These are phyloP conservation scores for Drosera spatulata DNA, from an alignment of 179 eudicot genomes.

Conservation along the genomic window DNA sequence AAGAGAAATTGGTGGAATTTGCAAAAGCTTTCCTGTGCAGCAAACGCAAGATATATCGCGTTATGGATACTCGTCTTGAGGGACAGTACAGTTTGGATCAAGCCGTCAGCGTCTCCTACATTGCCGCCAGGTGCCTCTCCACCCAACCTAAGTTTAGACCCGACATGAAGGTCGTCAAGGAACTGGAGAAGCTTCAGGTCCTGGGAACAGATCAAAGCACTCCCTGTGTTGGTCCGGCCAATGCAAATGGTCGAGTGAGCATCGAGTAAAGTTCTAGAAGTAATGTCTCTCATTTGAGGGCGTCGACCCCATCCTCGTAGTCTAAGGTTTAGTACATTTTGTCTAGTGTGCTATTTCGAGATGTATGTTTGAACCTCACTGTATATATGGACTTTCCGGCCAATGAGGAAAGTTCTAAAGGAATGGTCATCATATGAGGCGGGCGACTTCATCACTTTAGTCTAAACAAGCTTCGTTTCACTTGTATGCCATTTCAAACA, in stretches of 20 bases:
- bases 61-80: constrained; percentile 27
- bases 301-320: no score
- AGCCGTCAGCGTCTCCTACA: constrained; percentile 19
- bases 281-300: neutral
- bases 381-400: no score
- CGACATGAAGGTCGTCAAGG: constrained; percentile 19
- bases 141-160: constrained; percentile 29
- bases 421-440: no score
- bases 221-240: constrained; percentile 6
- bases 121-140: constrained; percentile 27
- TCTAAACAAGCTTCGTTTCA: no score
- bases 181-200: constrained; percentile 26
- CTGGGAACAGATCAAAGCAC: constrained; percentile 5
- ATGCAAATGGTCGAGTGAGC: constrained; percentile 12
- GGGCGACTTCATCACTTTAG: no score
- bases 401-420: no score
- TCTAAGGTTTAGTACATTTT: no score
- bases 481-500: no score
- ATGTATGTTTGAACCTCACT: no score
- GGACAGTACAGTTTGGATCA: constrained; percentile 30
- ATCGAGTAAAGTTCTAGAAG: constrained; percentile 8
- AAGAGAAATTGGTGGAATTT: constrained; percentile 35
- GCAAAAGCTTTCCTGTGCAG: constrained; percentile 26
- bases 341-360: no score
- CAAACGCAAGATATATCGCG: constrained; percentile 31